Percentiles rank a stretch among this genome's conserved stretches.
Evolutionary conservation across 805 yeast species (phyloP).

Genomic region (Starmerella etchellsii): DNA sequence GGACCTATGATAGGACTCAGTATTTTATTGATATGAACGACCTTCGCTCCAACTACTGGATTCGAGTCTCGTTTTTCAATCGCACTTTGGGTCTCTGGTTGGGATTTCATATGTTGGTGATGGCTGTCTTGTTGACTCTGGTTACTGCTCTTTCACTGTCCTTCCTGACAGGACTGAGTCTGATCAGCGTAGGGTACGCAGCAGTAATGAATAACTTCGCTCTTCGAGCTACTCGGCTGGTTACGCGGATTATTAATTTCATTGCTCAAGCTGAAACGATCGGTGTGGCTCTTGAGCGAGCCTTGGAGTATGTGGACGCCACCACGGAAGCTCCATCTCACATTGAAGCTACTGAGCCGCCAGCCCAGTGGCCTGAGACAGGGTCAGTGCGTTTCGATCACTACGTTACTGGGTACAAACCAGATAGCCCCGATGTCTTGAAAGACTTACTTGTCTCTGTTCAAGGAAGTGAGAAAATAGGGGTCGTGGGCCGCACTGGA

Average conservation of each 20-base stretch:
- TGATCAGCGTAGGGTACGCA: conserved; percentile 68
- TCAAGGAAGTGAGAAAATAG: conserved; percentile 67
- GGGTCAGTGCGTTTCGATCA: conserved; percentile 70
- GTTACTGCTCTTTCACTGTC: conserved; percentile 68
- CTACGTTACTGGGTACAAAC: conserved; percentile 51
- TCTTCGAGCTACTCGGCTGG: conserved; percentile 67
- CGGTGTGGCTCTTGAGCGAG: conserved; percentile 75
- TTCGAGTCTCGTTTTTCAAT: conserved; percentile 48
- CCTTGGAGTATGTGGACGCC: conserved; percentile 68
- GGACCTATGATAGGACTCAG: conserved; percentile 53
- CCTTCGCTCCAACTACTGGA: conserved; percentile 22
- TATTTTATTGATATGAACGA: conserved; percentile 40
- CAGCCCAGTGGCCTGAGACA: conserved; percentile 53
- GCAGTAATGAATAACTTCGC: conserved; percentile 85
- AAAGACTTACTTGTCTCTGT: conserved; percentile 51
- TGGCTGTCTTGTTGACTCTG: conserved; percentile 70
- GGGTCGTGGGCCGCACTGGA: conserved; percentile 94
- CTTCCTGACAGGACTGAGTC: conserved; percentile 43
- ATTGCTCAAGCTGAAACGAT: conserved; percentile 87
- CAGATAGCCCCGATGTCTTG: conserved; percentile 64
- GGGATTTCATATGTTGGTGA: conserved; percentile 71
- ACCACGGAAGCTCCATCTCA: conserved; percentile 73
- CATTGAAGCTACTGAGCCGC: conserved; percentile 55
- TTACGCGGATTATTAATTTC: conserved; percentile 85
- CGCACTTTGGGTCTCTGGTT: conserved; percentile 84